Conservation (phyloP, 495 filamentous ascomycete genomes). For the Xylaria intraflava region DNA sequence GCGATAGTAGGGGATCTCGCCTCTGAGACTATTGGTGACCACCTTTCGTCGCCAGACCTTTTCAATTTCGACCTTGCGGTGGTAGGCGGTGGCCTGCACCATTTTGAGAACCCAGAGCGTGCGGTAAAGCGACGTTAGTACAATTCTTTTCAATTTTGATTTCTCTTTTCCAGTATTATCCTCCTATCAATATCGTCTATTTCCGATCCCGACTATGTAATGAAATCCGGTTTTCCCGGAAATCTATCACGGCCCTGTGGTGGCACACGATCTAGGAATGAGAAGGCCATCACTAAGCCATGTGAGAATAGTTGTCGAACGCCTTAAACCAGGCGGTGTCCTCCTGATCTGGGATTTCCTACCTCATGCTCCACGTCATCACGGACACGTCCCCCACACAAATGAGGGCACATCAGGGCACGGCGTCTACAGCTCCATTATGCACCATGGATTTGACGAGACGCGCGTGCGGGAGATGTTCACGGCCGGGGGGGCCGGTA, state of each 20-base stretch:
- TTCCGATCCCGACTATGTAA: too few species aligned
- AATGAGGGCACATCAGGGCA: conserved; percentile 1
- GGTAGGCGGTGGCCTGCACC: conserved; percentile 64
- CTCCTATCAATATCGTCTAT: background rate
- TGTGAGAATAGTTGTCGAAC: conserved; percentile 38
- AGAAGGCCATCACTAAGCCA: background rate
- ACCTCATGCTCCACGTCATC: conserved; percentile 32
- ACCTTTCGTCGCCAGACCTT: conserved; percentile 42
- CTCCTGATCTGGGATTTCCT: conserved; percentile 62
- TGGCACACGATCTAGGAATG: background rate
- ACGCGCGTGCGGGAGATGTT: conserved; percentile 48
- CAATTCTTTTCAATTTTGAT: background rate
- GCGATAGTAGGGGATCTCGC: conserved; percentile 57
- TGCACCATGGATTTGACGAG: conserved; percentile 52
- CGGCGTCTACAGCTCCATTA: conserved; percentile 39
- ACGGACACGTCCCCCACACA: conserved; percentile 10
- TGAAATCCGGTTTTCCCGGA: too few species aligned
- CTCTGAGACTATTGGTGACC: conserved; percentile 29
- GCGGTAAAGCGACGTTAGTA: conserved; percentile 41
- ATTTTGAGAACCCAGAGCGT: conserved; percentile 57
- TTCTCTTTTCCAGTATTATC: background rate
- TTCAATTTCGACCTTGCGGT: conserved; percentile 57
- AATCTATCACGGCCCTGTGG: too few species aligned
- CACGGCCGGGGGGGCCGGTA: conserved; percentile 42
- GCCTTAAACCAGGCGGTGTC: conserved; percentile 57